Evolutionary conservation across 164 flowering plant genomes (phyloP).

Genomic region (Buxus sempervirens): DNA sequence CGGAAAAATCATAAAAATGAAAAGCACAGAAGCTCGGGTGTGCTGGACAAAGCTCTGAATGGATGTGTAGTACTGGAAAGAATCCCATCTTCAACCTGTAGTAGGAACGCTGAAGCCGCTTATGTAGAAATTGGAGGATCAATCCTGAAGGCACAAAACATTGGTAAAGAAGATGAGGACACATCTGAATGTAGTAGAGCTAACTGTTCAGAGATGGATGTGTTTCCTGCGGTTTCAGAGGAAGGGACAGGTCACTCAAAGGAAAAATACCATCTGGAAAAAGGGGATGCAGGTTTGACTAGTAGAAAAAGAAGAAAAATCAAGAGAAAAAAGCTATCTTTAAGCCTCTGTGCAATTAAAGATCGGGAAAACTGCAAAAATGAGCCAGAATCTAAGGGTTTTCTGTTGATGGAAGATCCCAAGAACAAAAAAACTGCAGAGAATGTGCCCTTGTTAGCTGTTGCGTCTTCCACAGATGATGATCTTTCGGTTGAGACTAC

Average conservation of each 20-base stretch:
- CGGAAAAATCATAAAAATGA: slow-evolving; percentile 42
- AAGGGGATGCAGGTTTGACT: slow-evolving; percentile 25
- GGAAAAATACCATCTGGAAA: slow-evolving; percentile 32
- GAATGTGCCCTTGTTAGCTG: slow-evolving; percentile 29
- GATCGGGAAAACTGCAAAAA: slow-evolving; percentile 50
- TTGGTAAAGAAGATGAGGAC: slow-evolving; percentile 30
- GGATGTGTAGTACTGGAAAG: slow-evolving; percentile 30
- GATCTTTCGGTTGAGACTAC: slow-evolving; percentile 33
- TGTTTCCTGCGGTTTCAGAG: slow-evolving; percentile 15
- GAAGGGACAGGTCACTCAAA: slow-evolving; percentile 34
- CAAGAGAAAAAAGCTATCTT: slow-evolving; percentile 62
- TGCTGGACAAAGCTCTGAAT: slow-evolving; percentile 23
- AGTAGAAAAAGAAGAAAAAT: slow-evolving; percentile 64
- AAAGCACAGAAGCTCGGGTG: slow-evolving; percentile 35
- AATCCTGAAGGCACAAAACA: slow-evolving; percentile 16
- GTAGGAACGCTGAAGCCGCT: slow-evolving; percentile 31
- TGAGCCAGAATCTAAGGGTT: slow-evolving; percentile 26
- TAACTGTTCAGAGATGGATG: slow-evolving; percentile 26
- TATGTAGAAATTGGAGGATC: slow-evolving; percentile 24
- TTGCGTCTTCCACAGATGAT: slow-evolving; percentile 29
- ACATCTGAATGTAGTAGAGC: slow-evolving; percentile 19
- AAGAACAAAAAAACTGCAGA: slow-evolving; percentile 21
- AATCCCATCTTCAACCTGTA: slow-evolving; percentile 24
- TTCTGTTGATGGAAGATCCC: slow-evolving; percentile 27
- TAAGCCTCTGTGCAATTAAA: slow-evolving; percentile 59